phyloP scores from a whole-genome alignment of 805 yeast species.

The Naumovozyma castellii region DNA sequence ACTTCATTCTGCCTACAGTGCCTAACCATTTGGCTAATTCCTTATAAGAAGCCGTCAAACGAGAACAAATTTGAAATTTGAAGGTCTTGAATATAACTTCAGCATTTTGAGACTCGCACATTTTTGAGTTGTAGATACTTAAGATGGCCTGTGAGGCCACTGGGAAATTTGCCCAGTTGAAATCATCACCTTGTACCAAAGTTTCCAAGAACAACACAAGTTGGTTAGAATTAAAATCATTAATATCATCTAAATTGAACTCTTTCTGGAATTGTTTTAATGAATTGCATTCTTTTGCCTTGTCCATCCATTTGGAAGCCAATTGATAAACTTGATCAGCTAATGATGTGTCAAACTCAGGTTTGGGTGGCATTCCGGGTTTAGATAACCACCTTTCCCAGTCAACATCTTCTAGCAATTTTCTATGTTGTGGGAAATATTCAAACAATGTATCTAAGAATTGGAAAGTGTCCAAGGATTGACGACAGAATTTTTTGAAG shows the following conservation, averaged over 20 bases:
- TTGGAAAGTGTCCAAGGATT: constrained; percentile 72
- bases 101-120: constrained; percentile 54
- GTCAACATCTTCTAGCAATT: constrained; percentile 57
- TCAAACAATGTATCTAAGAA: constrained; percentile 69
- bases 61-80: constrained; percentile 51
- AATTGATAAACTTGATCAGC: constrained; percentile 63
- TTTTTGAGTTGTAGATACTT: constrained; percentile 32
- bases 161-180: constrained; percentile 31
- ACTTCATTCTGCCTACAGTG: constrained; percentile 90
- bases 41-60: constrained; percentile 37
- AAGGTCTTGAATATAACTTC: constrained; percentile 78
- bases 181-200: constrained; percentile 37
- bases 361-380: constrained; percentile 87
- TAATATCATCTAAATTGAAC: constrained; percentile 45
- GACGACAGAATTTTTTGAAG: constrained; percentile 57
- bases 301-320: constrained; percentile 54
- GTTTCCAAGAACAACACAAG: constrained; percentile 70
- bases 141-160: constrained; percentile 32
- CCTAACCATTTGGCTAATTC: constrained; percentile 76
- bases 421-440: constrained; percentile 42
- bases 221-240: constrained; percentile 61
- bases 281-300: constrained; percentile 20
- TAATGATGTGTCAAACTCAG: constrained; percentile 66
- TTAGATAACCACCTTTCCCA: constrained; percentile 78
- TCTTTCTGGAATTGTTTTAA: constrained; percentile 16